phyloP scores from a whole-genome alignment of 371 early-diverging fungal genomes.

The Umbelopsis sp. region DNA sequence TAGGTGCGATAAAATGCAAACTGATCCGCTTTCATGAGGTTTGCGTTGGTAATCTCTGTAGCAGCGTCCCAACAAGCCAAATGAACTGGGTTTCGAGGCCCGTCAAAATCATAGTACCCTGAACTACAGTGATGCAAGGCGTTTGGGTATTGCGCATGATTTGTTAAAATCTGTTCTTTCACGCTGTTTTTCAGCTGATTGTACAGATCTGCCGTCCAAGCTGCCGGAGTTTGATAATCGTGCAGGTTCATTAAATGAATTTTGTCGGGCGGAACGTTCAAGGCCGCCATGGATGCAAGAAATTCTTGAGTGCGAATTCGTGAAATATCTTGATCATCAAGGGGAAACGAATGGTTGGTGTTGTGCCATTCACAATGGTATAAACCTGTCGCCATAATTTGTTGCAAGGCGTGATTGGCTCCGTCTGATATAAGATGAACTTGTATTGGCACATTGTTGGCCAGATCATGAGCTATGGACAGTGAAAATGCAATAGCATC shows the following conservation, averaged over 20 bases:
- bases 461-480: conserved; percentile 3
- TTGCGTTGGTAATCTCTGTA: background rate
- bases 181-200: conserved; percentile 3
- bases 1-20: conserved; percentile 12
- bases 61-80: conserved; percentile 20
- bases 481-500: conserved; percentile 15
- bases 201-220: conserved; percentile 11
- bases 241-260: conserved; percentile 12
- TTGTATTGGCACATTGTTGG: background rate
- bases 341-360: background rate
- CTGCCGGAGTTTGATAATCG: conserved; percentile 16
- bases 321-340: conserved; percentile 8
- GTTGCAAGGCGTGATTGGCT: conserved; percentile 4
- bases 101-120: conserved; percentile 6
- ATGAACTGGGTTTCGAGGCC: background rate
- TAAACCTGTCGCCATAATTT: conserved; percentile 8
- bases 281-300: conserved; percentile 12
- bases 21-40: background rate
- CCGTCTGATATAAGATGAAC: conserved; percentile 10
- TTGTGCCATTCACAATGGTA: conserved; percentile 8
- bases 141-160: background rate
- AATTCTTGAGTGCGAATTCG: conserved; percentile 14
- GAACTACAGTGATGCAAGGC: conserved; percentile 16
- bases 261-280: conserved; percentile 3
- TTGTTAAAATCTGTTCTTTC: background rate